Evolutionary conservation across 1,284 basidiomycete genomes (phyloP), one percentile per base, ranked within the genome.

Genomic region (Phylloporus gajari): DNA sequence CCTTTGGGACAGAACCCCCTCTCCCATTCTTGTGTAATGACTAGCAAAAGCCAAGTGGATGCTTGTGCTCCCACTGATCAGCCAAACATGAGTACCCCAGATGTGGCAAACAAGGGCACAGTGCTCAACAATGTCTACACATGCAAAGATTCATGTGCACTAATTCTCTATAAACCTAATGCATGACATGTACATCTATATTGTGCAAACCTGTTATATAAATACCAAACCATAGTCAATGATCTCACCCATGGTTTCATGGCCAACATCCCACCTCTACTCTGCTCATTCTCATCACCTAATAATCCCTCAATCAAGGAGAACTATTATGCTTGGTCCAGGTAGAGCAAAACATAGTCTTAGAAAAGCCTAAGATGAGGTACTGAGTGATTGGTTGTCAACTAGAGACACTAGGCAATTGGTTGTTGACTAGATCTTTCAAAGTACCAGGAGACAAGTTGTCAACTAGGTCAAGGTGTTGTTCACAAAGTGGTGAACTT

Each of bases 31-130:
- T 68, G 1, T 68, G 61, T 38, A 53, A 12, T 32, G 48, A 68
- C 35, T 69, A 56, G 63, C 63, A 69, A 12, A 44, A 51, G 9
- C 68, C 56, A 17, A 32, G n/a, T 23, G 32, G 68, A 1, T 69
- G 56, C 42, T 13, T 11, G 23, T 46, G 7, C 11, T 13, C 35
- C 5, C 68, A 69, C 25, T 21, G 13, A 13, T 9, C 35, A 4
- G 56, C 27, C 32, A 59, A 23, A 3, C 68, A 69, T 13, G 12
- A 3, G 1, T 69, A 63, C 56, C 65, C 63, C 23, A 53, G 53
- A 3, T 69, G 62, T 19, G 62, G 62, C 0, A 15, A 40, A 19
- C 5, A 12, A 3, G 11, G 38, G 9, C 63, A 65, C 40, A 56
- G 63, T 0, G 25, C 68, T 25, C 68, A 69, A n/a, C 38, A 27